Conservation (phyloP, 306 rosid species). For the Oemleria cerasiformis region DNA sequence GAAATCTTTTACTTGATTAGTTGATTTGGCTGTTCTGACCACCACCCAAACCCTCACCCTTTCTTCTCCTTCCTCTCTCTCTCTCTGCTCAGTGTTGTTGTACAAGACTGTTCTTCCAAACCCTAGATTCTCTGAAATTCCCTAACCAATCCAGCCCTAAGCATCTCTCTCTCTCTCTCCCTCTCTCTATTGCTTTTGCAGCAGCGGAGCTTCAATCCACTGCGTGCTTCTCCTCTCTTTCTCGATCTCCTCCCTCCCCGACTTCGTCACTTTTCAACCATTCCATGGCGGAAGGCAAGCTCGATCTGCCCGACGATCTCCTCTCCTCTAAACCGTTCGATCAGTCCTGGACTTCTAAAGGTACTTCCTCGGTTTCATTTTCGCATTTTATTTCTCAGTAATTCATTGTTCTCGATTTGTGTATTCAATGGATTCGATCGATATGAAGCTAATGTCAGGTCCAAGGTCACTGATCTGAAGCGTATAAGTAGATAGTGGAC, state of each 20-base stretch:
- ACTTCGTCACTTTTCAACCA: neutral
- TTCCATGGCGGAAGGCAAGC: conserved; percentile 51
- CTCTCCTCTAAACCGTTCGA: conserved; percentile 46
- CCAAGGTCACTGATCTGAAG: conserved; percentile 29
- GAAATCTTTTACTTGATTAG: conserved; percentile 26
- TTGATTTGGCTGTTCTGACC: conserved; percentile 51
- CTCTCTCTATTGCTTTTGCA: neutral
- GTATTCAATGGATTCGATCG: conserved; percentile 19
- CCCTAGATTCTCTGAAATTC: conserved; percentile 43
- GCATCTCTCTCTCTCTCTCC: neutral
- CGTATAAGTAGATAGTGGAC: neutral
- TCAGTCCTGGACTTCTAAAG: conserved; percentile 46
- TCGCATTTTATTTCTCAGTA: neutral
- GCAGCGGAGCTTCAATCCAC: conserved; percentile 9
- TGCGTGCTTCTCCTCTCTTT: conserved; percentile 9
- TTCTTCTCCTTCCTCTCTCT: conserved; percentile 15
- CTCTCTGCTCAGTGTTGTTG: conserved; percentile 25
- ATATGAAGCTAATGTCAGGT: conserved; percentile 15
- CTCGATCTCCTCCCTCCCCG: conserved; percentile 19
- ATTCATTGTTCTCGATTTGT: neutral
- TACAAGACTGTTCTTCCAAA: conserved; percentile 28
- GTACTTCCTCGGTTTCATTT: conserved; percentile 17
- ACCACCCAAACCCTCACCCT: conserved; percentile 44
- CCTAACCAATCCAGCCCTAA: neutral
- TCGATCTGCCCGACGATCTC: conserved; percentile 55